Percentiles rank a stretch among this genome's conserved stretches.
Evolutionary conservation across 192 early-diverging fungal species (phyloP).

Genomic region (Linnemannia zychae): DNA sequence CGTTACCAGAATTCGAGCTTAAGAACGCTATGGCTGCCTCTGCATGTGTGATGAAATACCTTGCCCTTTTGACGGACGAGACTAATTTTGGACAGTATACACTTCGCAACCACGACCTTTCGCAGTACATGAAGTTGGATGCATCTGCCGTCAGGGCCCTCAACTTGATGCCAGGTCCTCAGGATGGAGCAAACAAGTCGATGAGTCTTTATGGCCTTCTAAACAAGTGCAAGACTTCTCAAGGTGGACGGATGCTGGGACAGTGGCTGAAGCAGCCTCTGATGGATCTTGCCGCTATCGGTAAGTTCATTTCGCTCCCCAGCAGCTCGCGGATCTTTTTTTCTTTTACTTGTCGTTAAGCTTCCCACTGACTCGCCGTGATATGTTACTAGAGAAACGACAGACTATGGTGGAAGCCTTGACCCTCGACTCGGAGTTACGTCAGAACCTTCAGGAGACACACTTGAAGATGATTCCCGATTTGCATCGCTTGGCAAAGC

Average conservation of each 20-base stretch:
- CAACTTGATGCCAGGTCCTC: constrained; percentile 83
- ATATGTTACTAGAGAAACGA: constrained; percentile 62
- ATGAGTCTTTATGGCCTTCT: constrained; percentile 82
- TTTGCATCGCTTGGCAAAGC: constrained; percentile 87
- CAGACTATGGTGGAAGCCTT: constrained; percentile 83
- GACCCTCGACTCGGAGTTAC: constrained; percentile 71
- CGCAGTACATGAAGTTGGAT: constrained; percentile 94
- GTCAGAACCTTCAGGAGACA: constrained; percentile 75
- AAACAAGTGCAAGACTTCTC: constrained; percentile 91
- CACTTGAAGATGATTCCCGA: constrained; percentile 90
- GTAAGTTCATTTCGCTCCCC: constrained; percentile 48
- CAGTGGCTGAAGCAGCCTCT: constrained; percentile 96
- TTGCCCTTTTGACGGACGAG: constrained; percentile 79
- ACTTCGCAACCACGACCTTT: constrained; percentile 79
- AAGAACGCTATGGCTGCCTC: constrained; percentile 77
- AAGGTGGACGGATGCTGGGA: constrained; percentile 86
- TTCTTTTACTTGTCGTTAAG: background rate
- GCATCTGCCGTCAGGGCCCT: constrained; percentile 89
- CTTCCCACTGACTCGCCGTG: background rate
- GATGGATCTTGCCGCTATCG: constrained; percentile 76
- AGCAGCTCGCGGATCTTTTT: too few species aligned
- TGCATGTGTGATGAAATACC: constrained; percentile 80
- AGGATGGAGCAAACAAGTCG: constrained; percentile 70
- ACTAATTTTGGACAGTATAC: constrained; percentile 85
- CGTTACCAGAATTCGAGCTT: constrained; percentile 80